Evolutionary conservation across 1,139 yeast genomes (phyloP).

Genomic region (Candida pseudocylindracea): DNA sequence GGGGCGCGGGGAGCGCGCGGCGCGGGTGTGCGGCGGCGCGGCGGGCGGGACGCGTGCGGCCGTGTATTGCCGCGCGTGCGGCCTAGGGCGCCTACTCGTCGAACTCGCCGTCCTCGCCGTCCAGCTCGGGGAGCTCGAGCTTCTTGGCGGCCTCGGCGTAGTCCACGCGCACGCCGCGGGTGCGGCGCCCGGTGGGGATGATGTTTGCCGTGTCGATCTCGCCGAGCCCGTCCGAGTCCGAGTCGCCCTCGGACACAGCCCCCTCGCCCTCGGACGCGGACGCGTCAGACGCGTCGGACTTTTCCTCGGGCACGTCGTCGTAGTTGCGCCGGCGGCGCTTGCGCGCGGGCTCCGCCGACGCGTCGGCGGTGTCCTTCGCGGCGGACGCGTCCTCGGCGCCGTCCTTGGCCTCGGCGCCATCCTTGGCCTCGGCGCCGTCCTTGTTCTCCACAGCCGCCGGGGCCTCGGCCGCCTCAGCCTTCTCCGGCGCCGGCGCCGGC

Average conservation of each 20-base stretch:
- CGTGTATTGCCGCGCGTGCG: too few species aligned
- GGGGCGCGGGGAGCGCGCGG: too few species aligned
- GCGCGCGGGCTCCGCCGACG: conserved; percentile 13
- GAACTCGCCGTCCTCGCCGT: conserved; percentile 10
- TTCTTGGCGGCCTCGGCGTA: conserved; percentile 68
- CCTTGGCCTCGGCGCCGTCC: not conserved
- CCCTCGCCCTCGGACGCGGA: conserved; percentile 3
- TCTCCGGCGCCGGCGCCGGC: not conserved
- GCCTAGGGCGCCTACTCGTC: conserved; percentile 14
- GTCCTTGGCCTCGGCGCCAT: conserved; percentile 2
- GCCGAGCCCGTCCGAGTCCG: conserved; percentile 38
- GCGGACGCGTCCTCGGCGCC: conserved; percentile 2
- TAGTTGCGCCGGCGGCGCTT: conserved; percentile 21
- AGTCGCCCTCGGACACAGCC: conserved; percentile 3
- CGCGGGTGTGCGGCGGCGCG: too few species aligned
- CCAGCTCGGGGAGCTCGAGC: conserved; percentile 21
- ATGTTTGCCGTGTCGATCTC: conserved; percentile 78
- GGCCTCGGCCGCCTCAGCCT: not conserved
- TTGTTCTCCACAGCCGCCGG: not conserved
- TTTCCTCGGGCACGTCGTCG: conserved; percentile 29
- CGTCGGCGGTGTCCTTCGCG: not conserved
- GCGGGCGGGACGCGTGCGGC: too few species aligned
- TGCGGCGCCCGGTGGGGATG: conserved; percentile 69
- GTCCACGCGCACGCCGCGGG: conserved; percentile 78
- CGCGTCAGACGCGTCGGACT: conserved; percentile 18